phyloP scores from a whole-genome alignment of 257 asterid species.

The Petunia secreta region DNA sequence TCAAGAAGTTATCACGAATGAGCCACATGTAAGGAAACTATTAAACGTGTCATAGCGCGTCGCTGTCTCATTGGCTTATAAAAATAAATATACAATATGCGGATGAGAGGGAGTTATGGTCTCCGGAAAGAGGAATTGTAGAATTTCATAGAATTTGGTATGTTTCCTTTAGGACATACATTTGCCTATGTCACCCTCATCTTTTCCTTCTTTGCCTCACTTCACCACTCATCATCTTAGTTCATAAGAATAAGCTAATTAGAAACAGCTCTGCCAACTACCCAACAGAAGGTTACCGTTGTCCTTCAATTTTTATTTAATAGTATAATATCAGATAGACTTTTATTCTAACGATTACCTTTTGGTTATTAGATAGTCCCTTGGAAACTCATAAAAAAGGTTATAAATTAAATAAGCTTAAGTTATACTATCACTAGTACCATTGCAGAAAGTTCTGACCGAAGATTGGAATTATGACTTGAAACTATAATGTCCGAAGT shows the following conservation, averaged over 20 bases:
- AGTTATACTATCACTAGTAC: background rate
- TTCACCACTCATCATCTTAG: background rate
- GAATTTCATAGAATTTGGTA: slow-evolving; percentile 34
- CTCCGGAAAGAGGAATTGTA: slow-evolving; percentile 29
- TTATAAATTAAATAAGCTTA: background rate
- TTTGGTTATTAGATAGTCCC: no score
- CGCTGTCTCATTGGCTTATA: background rate
- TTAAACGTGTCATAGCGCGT: background rate
- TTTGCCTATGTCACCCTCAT: slow-evolving; percentile 30
- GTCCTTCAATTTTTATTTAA: no score
- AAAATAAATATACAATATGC: slow-evolving; percentile 28
- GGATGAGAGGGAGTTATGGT: slow-evolving; percentile 31
- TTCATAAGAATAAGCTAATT: background rate
- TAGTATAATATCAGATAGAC: no score
- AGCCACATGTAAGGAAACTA: slow-evolving; percentile 25
- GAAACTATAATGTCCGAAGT: no score
- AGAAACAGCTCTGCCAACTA: background rate
- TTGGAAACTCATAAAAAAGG: no score
- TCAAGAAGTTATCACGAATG: background rate
- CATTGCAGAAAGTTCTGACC: no score
- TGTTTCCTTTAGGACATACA: slow-evolving; percentile 48
- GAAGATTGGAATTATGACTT: no score
- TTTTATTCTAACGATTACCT: no score
- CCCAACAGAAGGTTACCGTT: background rate
- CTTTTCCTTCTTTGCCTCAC: background rate